Conservation (phyloP, 148 eudicot genomes). For the Rhododendron williamsianum region DNA sequence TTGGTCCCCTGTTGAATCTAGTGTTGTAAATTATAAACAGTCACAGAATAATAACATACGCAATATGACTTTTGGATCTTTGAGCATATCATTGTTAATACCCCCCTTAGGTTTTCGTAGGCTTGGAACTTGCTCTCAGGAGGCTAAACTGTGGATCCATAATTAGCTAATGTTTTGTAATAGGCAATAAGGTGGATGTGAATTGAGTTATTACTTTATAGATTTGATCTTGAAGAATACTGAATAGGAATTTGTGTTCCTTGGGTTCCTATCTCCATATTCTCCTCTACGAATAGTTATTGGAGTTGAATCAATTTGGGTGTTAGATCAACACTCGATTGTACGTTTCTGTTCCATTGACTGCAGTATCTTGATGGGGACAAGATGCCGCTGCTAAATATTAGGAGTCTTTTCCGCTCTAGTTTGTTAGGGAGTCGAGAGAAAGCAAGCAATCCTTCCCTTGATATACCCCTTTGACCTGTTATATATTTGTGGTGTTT, state of each 20-base stretch:
- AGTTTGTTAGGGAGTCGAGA: too few relatives aligned
- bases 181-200: background rate
- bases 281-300: background rate
- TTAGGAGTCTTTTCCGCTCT: too few relatives aligned
- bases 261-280: background rate
- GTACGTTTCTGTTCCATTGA: background rate
- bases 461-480: background rate
- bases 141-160: background rate
- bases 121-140: background rate
- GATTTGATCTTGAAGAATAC: background rate
- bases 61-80: background rate
- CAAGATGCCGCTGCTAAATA: too few relatives aligned
- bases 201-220: background rate
- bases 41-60: background rate
- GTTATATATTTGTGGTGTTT: background rate
- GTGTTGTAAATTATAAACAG: background rate
- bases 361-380: background rate
- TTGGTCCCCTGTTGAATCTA: background rate
- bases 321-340: background rate
- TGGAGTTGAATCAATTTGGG: background rate
- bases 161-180: background rate
- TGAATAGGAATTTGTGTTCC: background rate
- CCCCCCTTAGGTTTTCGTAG: background rate
- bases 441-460: background rate
- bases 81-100: background rate